Conservation (phyloP, 2,329 filamentous ascomycete genomes). For the Tothia fuscella region DNA sequence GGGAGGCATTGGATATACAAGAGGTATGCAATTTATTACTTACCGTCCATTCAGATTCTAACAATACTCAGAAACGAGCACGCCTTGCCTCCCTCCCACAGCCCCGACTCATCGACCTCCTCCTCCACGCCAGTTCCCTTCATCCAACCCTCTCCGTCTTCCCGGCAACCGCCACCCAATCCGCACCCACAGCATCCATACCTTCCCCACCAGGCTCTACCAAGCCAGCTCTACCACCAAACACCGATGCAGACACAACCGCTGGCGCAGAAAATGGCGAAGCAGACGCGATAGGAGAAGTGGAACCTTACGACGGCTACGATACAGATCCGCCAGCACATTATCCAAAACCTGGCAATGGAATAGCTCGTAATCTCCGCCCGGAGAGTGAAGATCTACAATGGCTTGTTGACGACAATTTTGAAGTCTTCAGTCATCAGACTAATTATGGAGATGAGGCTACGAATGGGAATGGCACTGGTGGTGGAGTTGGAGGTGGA, state of each 20-base stretch:
- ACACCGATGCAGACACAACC: neutral
- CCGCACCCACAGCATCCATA: neutral
- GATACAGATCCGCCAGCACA: conserved; percentile 40
- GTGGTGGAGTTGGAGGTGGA: neutral
- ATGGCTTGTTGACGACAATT: conserved; percentile 50
- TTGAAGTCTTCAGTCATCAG: conserved; percentile 44
- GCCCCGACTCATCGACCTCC: conserved; percentile 49
- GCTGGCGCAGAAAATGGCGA: conserved; percentile 19
- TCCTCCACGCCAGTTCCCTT: conserved; percentile 48
- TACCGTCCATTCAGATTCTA: too few species aligned
- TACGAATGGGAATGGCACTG: conserved; percentile 4
- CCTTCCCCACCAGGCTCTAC: neutral
- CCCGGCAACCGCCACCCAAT: conserved; percentile 14
- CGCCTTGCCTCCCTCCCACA: conserved; percentile 53
- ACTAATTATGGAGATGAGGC: conserved; percentile 1
- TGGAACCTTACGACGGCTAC: conserved; percentile 44
- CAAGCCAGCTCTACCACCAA: conserved; percentile 15
- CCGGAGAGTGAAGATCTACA: conserved; percentile 47
- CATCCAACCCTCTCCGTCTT: conserved; percentile 58
- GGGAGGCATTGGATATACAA: conserved; percentile 4
- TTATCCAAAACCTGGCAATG: conserved; percentile 52
- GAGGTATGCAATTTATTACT: conserved; percentile 9
- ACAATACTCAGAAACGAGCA: conserved; percentile 40
- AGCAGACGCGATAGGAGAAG: conserved; percentile 20
- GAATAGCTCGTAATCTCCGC: conserved; percentile 40